phyloP scores from a whole-genome alignment of 352 stramenopile genomes.

The Globisporangium uncinulatum region DNA sequence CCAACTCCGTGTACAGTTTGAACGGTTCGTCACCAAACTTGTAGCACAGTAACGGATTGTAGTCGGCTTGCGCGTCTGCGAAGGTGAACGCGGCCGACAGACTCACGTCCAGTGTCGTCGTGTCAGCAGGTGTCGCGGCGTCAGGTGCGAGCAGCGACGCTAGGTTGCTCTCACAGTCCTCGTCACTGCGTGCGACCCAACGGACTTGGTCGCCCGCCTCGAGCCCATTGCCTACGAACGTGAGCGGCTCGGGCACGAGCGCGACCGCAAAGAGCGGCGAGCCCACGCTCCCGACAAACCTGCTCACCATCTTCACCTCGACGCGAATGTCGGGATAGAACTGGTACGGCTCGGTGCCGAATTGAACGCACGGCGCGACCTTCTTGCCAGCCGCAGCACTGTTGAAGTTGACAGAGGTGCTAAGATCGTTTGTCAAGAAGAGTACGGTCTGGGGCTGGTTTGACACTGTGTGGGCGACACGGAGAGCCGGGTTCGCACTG shows the following conservation, averaged over 20 bases:
- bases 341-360: constrained; percentile 50
- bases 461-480: constrained; percentile 26
- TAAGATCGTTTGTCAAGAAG: constrained; percentile 24
- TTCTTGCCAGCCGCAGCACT: constrained; percentile 23
- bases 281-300: constrained; percentile 34
- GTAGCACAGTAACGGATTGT: constrained; percentile 53
- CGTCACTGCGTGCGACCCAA: constrained; percentile 41
- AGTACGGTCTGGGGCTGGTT: constrained; percentile 26
- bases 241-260: constrained; percentile 48
- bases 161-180: constrained; percentile 52
- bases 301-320: constrained; percentile 49
- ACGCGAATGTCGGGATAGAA: constrained; percentile 40
- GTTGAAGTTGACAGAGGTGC: constrained; percentile 35
- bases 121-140: constrained; percentile 29
- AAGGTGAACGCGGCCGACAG: constrained; percentile 46
- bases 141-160: constrained; percentile 23
- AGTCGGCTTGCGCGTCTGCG: constrained; percentile 33
- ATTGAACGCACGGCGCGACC: constrained; percentile 53
- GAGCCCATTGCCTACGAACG: constrained; percentile 46
- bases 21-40: constrained; percentile 53
- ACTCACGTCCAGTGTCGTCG: constrained; percentile 24
- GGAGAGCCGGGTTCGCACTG: constrained; percentile 20
- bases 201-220: constrained; percentile 36
- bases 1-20: constrained; percentile 43
- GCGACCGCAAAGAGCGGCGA: constrained; percentile 47